Conservation (phyloP, 2,329 filamentous ascomycete genomes). For the Cercospora sesami region DNA sequence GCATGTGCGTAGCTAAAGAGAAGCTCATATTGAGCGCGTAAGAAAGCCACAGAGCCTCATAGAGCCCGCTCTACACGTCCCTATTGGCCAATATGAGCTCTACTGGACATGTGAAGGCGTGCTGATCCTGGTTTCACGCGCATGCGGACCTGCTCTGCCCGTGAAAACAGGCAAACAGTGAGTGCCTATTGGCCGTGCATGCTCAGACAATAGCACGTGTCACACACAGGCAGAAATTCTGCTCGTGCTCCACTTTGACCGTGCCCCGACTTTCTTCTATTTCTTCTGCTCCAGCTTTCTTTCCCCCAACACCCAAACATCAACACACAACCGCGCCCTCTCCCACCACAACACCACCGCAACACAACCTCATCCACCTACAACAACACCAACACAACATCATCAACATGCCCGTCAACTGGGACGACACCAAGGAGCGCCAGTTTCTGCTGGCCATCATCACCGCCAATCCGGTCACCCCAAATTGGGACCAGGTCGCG, state of each 20-base stretch:
- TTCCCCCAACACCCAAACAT: background rate
- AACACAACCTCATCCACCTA: background rate
- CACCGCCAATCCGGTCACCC: constrained; percentile 4
- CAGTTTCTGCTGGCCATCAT: constrained; percentile 20
- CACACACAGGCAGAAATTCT: background rate
- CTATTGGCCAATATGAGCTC: background rate
- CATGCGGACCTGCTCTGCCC: background rate
- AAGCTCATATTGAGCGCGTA: background rate
- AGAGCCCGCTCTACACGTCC: background rate
- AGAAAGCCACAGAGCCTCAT: background rate
- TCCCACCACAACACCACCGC: background rate
- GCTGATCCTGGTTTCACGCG: background rate
- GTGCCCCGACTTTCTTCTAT: background rate
- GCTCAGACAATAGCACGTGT: background rate
- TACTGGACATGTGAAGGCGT: background rate
- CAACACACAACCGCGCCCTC: background rate
- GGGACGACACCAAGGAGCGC: constrained; percentile 19
- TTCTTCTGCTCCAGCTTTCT: background rate
- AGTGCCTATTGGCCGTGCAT: background rate
- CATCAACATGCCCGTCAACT: constrained; percentile 15
- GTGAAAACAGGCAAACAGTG: background rate
- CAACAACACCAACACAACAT: background rate
- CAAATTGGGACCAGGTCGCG: constrained; percentile 28
- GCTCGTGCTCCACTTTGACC: background rate
- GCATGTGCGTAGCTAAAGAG: background rate